Evolutionary conservation across 2,329 filamentous ascomycete genomes (phyloP), one percentile per base, ranked within the genome.

Genomic region (Malbranchea cinnamomea): DNA sequence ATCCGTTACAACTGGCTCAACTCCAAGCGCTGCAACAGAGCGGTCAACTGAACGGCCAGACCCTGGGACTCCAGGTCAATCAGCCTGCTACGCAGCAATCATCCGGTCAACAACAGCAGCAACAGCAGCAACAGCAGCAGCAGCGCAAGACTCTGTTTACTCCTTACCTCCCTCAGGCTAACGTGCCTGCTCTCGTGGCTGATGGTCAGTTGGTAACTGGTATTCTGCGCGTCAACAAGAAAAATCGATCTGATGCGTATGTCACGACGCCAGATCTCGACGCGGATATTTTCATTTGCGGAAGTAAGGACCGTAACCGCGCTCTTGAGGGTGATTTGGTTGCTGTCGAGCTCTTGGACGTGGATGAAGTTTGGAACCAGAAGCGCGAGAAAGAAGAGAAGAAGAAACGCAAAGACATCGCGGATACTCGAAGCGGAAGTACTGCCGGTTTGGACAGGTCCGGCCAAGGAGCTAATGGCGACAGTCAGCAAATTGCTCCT

Each of bases 331-430:
- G 89, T 35, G 89, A 98, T 53, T 69, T 93, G 32, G 89, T 98
- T 35, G 89, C 89, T 18, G 74, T 98, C 31, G 89, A 98, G 59
- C 74, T 98, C 26, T 74, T 98, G 30, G 87, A 98, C 48, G 89
- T 98, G 5, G 89, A 95, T 52, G 89, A 98, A 51, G 89, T 98
- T 2, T 98, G 89, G 89, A 74, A 78, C 14, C 89, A 98, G 64
- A 98, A 98, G 68, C 82, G 84, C 33, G 89, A 98, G 57, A 98
- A 98, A 56, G 89, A 98, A 60, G 89, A 98, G 56, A 98, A 98
- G 71, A 98, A 98, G 73, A 98, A 95, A 65, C 81, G 89, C 55
- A 98, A 98, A 67, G 89, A 98, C 49, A 92, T 94, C 36, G 91
- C 84, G 19, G 89, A 95, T 52, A 85, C 82, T 35, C 76, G 87